Evolutionary conservation across 108 stramenopile species (phyloP).

Genomic region (Heterococcus sp.): DNA sequence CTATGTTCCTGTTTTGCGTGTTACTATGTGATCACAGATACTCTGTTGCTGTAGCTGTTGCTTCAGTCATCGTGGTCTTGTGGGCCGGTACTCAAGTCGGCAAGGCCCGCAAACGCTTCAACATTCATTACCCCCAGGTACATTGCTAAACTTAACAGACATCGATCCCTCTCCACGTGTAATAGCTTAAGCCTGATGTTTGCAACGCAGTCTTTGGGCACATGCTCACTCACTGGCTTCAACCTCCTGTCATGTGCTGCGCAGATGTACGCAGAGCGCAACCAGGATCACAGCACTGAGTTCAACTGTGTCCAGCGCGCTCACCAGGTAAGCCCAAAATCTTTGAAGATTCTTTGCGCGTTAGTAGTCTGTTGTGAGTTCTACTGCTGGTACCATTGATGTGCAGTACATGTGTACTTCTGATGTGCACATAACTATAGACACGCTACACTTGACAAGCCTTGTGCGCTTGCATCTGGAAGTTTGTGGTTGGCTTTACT

Average conservation of each 20-base stretch:
- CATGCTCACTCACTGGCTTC: no score
- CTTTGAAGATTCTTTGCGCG: neutral
- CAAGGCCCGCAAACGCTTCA: slow-evolving; percentile 22
- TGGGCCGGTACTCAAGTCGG: slow-evolving; percentile 30
- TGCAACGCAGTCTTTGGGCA: no score
- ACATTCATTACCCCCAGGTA: slow-evolving; percentile 5
- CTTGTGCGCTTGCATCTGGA: neutral
- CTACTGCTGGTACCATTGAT: no score
- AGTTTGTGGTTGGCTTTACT: neutral
- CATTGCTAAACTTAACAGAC: no score
- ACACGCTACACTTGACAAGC: neutral
- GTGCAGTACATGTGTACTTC: neutral
- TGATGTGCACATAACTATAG: neutral
- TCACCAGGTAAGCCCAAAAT: slow-evolving; percentile 20
- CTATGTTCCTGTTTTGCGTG: no score
- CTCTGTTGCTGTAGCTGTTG: slow-evolving; percentile 2
- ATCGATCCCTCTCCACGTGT: no score
- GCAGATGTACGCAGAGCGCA: slow-evolving; percentile 40
- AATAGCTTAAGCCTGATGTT: no score
- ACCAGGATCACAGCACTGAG: slow-evolving; percentile 3
- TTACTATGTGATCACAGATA: no score
- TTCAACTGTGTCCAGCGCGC: slow-evolving; percentile 52
- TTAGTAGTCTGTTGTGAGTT: neutral
- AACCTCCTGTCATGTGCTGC: no score
- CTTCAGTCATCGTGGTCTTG: neutral